A percentile compares a stretch with the other conserved stretches of the same genome.
Evolutionary conservation across 1,284 basidiomycete genomes (phyloP).

Genomic region (Sphagnurus paluster): DNA sequence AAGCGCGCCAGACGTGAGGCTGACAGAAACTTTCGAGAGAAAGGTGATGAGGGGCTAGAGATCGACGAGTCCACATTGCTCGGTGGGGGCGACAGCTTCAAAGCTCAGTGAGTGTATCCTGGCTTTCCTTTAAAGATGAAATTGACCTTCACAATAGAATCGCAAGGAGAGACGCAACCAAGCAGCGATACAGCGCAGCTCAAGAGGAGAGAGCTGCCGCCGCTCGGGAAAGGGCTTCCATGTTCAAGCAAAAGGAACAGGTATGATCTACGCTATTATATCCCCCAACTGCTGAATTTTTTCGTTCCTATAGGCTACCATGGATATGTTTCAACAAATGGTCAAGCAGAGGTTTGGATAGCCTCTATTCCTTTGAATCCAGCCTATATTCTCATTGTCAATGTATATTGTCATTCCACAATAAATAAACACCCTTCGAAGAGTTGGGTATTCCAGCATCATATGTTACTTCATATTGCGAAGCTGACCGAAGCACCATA

Average conservation of each 20-base stretch:
- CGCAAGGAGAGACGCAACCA: constrained; percentile 65
- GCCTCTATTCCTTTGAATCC: too few species aligned
- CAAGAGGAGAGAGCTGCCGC: constrained; percentile 48
- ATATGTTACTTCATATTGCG: too few species aligned
- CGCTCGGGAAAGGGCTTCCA: constrained; percentile 52
- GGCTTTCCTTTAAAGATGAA: not conserved
- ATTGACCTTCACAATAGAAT: constrained; percentile 41
- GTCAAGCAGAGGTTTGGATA: constrained; percentile 71
- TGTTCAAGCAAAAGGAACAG: constrained; percentile 70
- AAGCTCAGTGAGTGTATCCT: constrained; percentile 53
- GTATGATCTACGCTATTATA: too few species aligned
- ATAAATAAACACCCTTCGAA: too few species aligned
- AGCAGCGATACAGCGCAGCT: constrained; percentile 48
- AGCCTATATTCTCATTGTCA: too few species aligned
- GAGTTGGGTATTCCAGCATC: too few species aligned
- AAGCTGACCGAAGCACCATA: too few species aligned
- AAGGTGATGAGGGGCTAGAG: constrained; percentile 71
- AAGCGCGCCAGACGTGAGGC: constrained; percentile 65
- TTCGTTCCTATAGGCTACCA: constrained; percentile 49
- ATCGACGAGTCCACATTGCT: constrained; percentile 67
- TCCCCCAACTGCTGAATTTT: too few species aligned
- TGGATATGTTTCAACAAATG: constrained; percentile 83
- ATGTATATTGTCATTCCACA: too few species aligned
- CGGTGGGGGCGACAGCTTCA: constrained; percentile 75
- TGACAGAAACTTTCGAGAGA: constrained; percentile 65